Evolutionary conservation across 352 stramenopile genomes (phyloP), one percentile per base, ranked within the genome.

Genomic region (Phytophthora sp.): DNA sequence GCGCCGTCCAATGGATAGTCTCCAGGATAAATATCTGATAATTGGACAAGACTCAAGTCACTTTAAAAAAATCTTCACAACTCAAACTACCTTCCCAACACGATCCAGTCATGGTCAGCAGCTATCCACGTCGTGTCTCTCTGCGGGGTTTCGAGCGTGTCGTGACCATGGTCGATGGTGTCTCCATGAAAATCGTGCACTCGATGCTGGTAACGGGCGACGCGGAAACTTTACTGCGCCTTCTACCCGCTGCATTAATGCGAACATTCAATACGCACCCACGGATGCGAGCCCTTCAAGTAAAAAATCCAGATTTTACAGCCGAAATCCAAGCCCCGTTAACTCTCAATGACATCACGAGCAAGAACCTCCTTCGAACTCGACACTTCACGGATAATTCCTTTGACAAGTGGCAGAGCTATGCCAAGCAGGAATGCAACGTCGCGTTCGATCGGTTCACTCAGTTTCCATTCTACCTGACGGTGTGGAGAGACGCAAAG

Each of bases 201-300:
- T 51, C 63, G 20, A 74, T 80, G 67, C 41, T 69, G 1, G 42
- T 86, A 1, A 39, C 26, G 7, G 66, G 74, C 15, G 26, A 65
- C 3, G 60, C 45, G 3, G 13, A 58, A 2, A 50, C 63, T 12
- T 23, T 87, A 23, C 45, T 77, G n/a, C 51, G 18, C 2, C 49
- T 68, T 18, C 41, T 81, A 2, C 68, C 73, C 1, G 8, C 24
- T 0, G 76, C 78, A 7, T 18, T 84, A 3, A 35, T 66, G n/a
- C 39, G 49, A 1, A 77, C 76, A 1, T 83, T 83, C 61, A 85
- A 87, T 67, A 63, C 54, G 12, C 69, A 84, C 55, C 79, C 71
- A 1, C 65, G 66, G 1, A 84, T 87, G 73, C 67, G 78, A 23
- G 57, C 62, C 2, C 58, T 66, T 7, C 67, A 80, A 54, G 20